phyloP scores from a whole-genome alignment of 2,329 filamentous ascomycete genomes.

The Raffaelea ambrosiae region DNA sequence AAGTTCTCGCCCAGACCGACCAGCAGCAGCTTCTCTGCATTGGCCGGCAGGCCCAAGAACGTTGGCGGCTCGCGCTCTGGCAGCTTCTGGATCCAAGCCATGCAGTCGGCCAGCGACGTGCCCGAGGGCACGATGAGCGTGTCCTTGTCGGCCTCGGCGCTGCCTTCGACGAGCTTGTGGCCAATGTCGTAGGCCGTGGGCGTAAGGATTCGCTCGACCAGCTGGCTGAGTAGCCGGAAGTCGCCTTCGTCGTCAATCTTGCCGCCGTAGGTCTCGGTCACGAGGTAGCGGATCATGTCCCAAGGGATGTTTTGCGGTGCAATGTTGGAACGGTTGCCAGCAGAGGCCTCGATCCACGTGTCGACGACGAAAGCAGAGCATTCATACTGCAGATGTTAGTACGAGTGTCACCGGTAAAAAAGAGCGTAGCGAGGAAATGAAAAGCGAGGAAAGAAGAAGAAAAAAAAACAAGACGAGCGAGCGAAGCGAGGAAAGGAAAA shows the following conservation, averaged over 20 bases:
- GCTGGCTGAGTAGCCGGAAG: slow-evolving; percentile 60
- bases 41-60: slow-evolving; percentile 85
- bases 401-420: slow-evolving; percentile 12
- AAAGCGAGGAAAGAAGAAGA: background rate
- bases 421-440: background rate
- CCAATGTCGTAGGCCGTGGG: slow-evolving; percentile 86
- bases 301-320: slow-evolving; percentile 91
- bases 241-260: slow-evolving; percentile 92
- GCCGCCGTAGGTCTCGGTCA: slow-evolving; percentile 93
- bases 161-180: slow-evolving; percentile 75
- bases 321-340: slow-evolving; percentile 82
- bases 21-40: slow-evolving; percentile 90
- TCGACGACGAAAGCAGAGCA: slow-evolving; percentile 95
- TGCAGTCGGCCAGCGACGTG: slow-evolving; percentile 78
- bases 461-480: background rate
- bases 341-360: slow-evolving; percentile 79
- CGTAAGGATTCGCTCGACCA: slow-evolving; percentile 74
- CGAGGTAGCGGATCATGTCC: slow-evolving; percentile 85
- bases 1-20: slow-evolving; percentile 80
- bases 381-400: slow-evolving; percentile 65
- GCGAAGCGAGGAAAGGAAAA: background rate
- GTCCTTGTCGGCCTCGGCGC: slow-evolving; percentile 29
- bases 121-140: slow-evolving; percentile 68
- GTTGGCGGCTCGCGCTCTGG: slow-evolving; percentile 95
- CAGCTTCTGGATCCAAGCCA: slow-evolving; percentile 81